These are phyloP conservation scores for Neocatenulostroma microsporum DNA, from an alignment of 2,329 filamentous ascomycete species.

Conservation along the genomic window DNA sequence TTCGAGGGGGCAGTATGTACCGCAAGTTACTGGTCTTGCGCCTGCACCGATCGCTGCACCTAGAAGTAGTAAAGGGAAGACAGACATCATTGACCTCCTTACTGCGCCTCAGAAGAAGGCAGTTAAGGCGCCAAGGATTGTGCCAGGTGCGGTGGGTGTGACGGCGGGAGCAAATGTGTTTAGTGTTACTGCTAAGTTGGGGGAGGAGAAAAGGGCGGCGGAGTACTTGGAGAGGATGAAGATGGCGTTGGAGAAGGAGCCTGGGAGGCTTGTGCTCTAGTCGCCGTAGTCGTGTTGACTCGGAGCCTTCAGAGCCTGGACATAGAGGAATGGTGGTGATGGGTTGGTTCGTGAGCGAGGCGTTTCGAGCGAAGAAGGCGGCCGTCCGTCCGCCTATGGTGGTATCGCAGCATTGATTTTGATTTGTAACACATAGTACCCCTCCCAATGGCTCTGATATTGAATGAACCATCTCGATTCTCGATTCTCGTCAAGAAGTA, in stretches of 20 bases:
- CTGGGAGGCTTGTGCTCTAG: conserved; percentile 59
- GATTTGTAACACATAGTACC: too few species aligned
- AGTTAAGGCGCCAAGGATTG: conserved; percentile 17
- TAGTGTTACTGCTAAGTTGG: conserved; percentile 67
- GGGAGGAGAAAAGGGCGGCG: conserved; percentile 72
- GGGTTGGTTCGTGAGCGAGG: too few species aligned
- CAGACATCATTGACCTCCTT: conserved; percentile 80
- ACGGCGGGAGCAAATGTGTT: conserved; percentile 63
- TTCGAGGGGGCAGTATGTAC: conserved; percentile 58
- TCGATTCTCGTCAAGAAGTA: too few species aligned
- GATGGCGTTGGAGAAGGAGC: conserved; percentile 70
- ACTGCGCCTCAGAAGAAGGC: conserved; percentile 38
- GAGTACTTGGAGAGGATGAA: conserved; percentile 83
- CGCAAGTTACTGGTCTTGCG: conserved; percentile 58
- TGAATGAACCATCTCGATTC: too few species aligned
- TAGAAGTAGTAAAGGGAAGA: conserved; percentile 36
- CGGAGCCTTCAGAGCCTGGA: too few species aligned
- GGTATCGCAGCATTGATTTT: too few species aligned
- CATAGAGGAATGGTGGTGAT: too few species aligned
- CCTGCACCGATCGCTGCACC: too few species aligned
- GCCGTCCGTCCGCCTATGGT: too few species aligned
- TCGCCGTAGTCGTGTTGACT: too few species aligned
- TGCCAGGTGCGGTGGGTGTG: conserved; percentile 22
- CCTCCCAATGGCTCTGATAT: too few species aligned
- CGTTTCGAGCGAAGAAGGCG: too few species aligned